Evolutionary conservation across 2,329 filamentous ascomycete genomes (phyloP), one percentile per base, ranked within the genome.

Genomic region (Fusarium luffae): DNA sequence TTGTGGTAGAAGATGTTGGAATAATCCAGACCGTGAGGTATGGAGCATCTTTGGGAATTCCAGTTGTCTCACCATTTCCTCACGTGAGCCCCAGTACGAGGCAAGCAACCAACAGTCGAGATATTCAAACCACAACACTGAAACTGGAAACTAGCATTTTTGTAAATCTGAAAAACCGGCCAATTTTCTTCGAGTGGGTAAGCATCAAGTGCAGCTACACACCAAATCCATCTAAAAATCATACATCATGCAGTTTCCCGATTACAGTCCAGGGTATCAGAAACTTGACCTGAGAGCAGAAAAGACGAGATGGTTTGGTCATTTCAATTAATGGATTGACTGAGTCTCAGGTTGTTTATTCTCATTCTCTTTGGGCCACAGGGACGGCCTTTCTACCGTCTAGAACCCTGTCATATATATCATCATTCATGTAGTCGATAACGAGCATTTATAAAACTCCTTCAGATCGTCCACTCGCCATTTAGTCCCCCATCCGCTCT

Each of bases 401-500:
- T 5, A 11, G 10, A n/a, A n/a, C 5, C 10, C 5, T 11, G 9
- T 10, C 18, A 40, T 21, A 30, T 18, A 30, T 5, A 44, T 21
- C 60, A 34, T 23, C 3, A 2, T n/a, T 52, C 21, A 66, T 34
- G 66, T 18, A n/a, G 63, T 66, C 10, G 63, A 60, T 7, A 66
- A 46, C 13, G 63, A 66, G 12, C 62, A 66, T 4, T 61, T 66
- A 19, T 66, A 88, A 58, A 83, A 83, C 50, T 84, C 81, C 47
- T 81, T 82, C 48, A 88, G 50, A 73, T 88, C 85, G 18, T 86
- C 83, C 0, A 81, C 83, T 43, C 85, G 75, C 85, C 85, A 88
- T 62, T 79, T 79, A 1, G 85, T 86, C 5, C 81, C 81, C 85
- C 85, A 88, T 0, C 85, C 86, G 9, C 82, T 85, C 68, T 86